Evolutionary conservation across 768 basidiomycete genomes (phyloP).

Genomic region (Boletus rubropictus): DNA sequence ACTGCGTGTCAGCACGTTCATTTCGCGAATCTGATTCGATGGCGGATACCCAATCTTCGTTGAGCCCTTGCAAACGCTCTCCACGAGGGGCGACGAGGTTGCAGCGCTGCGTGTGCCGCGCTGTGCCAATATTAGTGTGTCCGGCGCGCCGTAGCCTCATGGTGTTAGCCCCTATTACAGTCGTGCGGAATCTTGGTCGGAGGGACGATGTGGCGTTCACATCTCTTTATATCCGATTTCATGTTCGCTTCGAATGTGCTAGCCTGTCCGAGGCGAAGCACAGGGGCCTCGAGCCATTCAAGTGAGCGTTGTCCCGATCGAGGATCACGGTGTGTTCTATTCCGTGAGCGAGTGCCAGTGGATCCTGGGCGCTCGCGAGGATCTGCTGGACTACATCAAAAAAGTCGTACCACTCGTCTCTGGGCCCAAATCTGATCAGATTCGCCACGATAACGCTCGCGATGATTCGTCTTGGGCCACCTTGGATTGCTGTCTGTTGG

Average conservation of each 20-base stretch:
- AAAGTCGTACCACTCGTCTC: slow-evolving; percentile 1
- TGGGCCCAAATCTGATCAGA: not conserved
- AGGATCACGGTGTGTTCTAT: not conserved
- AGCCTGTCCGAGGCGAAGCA: slow-evolving; percentile 19
- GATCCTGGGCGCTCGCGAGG: not conserved
- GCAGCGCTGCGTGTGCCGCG: not conserved
- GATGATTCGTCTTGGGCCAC: no score
- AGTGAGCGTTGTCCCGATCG: not conserved
- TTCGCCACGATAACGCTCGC: no score
- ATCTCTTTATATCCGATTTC: slow-evolving; percentile 5
- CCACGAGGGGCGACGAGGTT: slow-evolving; percentile 1
- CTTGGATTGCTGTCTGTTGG: no score
- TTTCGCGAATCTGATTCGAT: slow-evolving; percentile 22
- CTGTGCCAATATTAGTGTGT: slow-evolving; percentile 6
- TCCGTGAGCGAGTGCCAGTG: not conserved
- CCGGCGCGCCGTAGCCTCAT: slow-evolving; percentile 20
- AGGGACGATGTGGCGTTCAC: slow-evolving; percentile 7
- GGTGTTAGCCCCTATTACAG: slow-evolving; percentile 6
- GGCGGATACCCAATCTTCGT: slow-evolving; percentile 19
- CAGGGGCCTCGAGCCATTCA: not conserved
- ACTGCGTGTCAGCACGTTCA: slow-evolving; percentile 13
- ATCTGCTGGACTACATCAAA: slow-evolving; percentile 12
- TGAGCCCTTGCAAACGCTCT: not conserved
- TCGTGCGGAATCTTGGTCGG: no score
- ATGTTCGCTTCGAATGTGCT: not conserved